Base-by-base conservation (phyloP, 176 grass and related monocot genomes). In the barley (Hordeum vulgare) region DNA sequence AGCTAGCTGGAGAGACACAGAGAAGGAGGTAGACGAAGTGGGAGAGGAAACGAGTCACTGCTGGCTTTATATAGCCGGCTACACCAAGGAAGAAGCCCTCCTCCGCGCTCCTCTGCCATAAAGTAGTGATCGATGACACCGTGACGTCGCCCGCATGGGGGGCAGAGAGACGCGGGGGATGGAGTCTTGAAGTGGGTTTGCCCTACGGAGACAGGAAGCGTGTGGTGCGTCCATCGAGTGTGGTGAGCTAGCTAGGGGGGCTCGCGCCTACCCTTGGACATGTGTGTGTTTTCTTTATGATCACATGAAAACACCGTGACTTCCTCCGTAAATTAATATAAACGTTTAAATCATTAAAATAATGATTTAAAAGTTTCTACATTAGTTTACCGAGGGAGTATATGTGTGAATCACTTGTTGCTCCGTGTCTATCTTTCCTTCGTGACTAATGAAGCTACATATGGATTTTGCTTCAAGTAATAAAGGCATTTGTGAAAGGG, bases 171-270 rank as follows among this genome's bases (percentile, higher is more conserved):
- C 17, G 61, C 11, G 18, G 8, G 45, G 58, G 83, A 37, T 90
- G 54, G 88, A 88, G 91, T 93, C 39, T 90, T 69, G 21, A 33
- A 90, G 85, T 93, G 88, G 74, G 85, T 64, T 93, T 90, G 81
- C 33, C 64, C 47, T 70, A 53, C 82, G 62, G 58, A 47, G 53
- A 56, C 53, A 69, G 24, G 17, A 80, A 63, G 57, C 56, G 47
- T 60, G 51, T 41, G n/a, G 11, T 71, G 65, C n/a, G 53, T 13
- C 28, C 76, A 80, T 73, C 76, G 66, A 85, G 75, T 85, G 65
- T 61, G 66, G 51, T 47, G 35, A 17, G 17, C 51, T 51, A 18
- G 61, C 61, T 64, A 29, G 31, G 65, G 58, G 57, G 15, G 23
- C 27, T 61, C 56, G 14, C n/a, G 13, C 3, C 68, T 47, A 10